Percentiles rank a stretch among this genome's conserved stretches.
These are phyloP conservation scores for Pezicula radicicola DNA, from an alignment of 2,329 filamentous ascomycete genomes.

Conservation along the genomic window DNA sequence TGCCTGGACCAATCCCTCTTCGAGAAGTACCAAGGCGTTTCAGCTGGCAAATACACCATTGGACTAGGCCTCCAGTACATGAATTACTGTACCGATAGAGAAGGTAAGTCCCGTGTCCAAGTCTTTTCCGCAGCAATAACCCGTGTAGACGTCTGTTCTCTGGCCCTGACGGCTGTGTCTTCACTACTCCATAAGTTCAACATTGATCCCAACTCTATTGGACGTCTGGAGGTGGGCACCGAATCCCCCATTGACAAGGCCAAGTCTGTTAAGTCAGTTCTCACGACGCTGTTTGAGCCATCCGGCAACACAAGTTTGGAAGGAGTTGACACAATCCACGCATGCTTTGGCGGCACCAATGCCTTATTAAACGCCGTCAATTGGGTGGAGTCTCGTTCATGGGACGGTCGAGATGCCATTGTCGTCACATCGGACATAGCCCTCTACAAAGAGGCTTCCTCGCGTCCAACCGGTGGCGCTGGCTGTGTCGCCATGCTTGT, in stretches of 20 bases:
- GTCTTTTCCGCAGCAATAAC: background rate
- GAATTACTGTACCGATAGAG: conserved; percentile 82
- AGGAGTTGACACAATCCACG: conserved; percentile 76
- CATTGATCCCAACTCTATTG: conserved; percentile 71
- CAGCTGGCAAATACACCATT: conserved; percentile 80
- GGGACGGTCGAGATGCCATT: conserved; percentile 76
- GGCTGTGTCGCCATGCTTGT: conserved; percentile 73
- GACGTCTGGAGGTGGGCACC: conserved; percentile 76
- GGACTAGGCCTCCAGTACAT: conserved; percentile 83
- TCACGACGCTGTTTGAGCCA: conserved; percentile 73
- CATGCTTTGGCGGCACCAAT: conserved; percentile 80
- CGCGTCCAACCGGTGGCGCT: conserved; percentile 74
- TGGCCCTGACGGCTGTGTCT: conserved; percentile 71
- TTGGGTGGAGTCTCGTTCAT: conserved; percentile 79
- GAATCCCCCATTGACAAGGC: conserved; percentile 83
- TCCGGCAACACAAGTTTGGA: conserved; percentile 76
- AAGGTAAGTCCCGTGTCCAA: conserved; percentile 39
- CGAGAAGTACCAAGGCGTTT: conserved; percentile 77
- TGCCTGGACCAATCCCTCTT: conserved; percentile 78
- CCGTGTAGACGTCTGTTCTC: conserved; percentile 70
- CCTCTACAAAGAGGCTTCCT: conserved; percentile 76
- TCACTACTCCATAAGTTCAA: conserved; percentile 76
- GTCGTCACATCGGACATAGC: conserved; percentile 78
- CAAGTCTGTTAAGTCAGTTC: conserved; percentile 80
- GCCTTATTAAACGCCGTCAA: conserved; percentile 76